phyloP scores from a whole-genome alignment of 106 monocot species.

The Ottelia alismoides region DNA sequence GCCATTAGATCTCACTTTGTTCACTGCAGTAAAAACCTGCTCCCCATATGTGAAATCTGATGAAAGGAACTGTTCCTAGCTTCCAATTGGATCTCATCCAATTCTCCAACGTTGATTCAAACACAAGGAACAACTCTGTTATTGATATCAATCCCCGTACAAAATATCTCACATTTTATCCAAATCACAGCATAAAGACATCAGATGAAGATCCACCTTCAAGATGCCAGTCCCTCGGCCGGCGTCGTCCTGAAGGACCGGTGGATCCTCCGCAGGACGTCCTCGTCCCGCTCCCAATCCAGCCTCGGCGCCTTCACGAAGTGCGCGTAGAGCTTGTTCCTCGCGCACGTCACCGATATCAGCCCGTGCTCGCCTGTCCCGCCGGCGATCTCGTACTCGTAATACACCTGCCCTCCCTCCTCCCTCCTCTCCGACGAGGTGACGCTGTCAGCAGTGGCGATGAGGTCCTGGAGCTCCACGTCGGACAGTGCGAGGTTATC shows the following conservation, averaged over 20 bases:
- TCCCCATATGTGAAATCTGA: too few relatives aligned
- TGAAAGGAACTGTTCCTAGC: too few relatives aligned
- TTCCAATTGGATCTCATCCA: too few relatives aligned
- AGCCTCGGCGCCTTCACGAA: conserved; percentile 74
- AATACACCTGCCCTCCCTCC: conserved; percentile 68
- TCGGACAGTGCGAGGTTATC: conserved; percentile 85
- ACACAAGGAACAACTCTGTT: too few relatives aligned
- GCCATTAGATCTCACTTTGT: too few relatives aligned
- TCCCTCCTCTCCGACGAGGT: conserved; percentile 36
- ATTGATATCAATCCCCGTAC: too few relatives aligned
- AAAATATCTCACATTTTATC: too few relatives aligned
- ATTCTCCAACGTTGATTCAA: too few relatives aligned
- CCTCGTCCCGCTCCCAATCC: conserved; percentile 82
- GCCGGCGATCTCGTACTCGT: conserved; percentile 76
- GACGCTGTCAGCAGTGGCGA: conserved; percentile 55
- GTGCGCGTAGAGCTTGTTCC: conserved; percentile 91
- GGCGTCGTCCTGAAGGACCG: conserved; percentile 87
- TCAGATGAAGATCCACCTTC: too few relatives aligned
- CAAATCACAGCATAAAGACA: too few relatives aligned
- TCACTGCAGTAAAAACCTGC: too few relatives aligned
- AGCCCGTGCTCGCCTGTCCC: conserved; percentile 57
- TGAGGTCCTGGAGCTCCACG: conserved; percentile 79
- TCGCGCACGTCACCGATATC: conserved; percentile 78
- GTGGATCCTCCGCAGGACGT: conserved; percentile 48
- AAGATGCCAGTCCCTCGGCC: too few relatives aligned